Percentiles rank a stretch among this genome's conserved stretches.
Conservation (phyloP, 108 stramenopile species). For the Licmophora abbreviata region DNA sequence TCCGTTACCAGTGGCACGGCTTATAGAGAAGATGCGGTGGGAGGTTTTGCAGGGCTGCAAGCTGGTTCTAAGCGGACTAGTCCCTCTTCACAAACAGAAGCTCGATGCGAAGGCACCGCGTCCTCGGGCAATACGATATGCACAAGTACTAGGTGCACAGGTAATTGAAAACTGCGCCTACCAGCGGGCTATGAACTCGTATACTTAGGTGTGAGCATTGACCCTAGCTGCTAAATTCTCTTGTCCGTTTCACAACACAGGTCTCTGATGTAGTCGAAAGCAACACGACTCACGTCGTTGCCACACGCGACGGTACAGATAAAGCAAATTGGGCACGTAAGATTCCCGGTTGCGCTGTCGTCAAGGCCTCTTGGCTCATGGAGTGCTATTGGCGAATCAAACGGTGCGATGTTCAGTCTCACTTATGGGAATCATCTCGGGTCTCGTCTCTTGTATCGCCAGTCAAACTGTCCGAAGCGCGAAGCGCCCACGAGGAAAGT, state of each 20-base stretch:
- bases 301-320: slow-evolving; percentile 73
- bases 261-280: too few species aligned
- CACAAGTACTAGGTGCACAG: slow-evolving; percentile 65
- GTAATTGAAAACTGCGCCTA: slow-evolving; percentile 21
- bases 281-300: slow-evolving; percentile 56
- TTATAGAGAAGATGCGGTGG: slow-evolving; percentile 48
- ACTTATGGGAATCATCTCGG: slow-evolving; percentile 25
- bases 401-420: slow-evolving; percentile 26
- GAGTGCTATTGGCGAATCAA: slow-evolving; percentile 75
- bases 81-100: slow-evolving; percentile 61
- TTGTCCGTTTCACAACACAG: too few species aligned
- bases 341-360: slow-evolving; percentile 57
- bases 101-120: slow-evolving; percentile 17
- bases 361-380: slow-evolving; percentile 71
- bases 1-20: slow-evolving; percentile 40
- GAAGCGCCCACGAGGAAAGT: slow-evolving; percentile 1
- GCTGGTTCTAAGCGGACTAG: slow-evolving; percentile 66
- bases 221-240: too few species aligned
- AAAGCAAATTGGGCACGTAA: slow-evolving; percentile 55
- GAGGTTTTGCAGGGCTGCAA: slow-evolving; percentile 34
- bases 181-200: too few species aligned
- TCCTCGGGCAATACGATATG: slow-evolving; percentile 65
- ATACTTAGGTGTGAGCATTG: too few species aligned
- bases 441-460: too few species aligned
- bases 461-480: background rate